phyloP scores from a whole-genome alignment of 2,329 filamentous ascomycete genomes.

The Neoascochyta sp. region DNA sequence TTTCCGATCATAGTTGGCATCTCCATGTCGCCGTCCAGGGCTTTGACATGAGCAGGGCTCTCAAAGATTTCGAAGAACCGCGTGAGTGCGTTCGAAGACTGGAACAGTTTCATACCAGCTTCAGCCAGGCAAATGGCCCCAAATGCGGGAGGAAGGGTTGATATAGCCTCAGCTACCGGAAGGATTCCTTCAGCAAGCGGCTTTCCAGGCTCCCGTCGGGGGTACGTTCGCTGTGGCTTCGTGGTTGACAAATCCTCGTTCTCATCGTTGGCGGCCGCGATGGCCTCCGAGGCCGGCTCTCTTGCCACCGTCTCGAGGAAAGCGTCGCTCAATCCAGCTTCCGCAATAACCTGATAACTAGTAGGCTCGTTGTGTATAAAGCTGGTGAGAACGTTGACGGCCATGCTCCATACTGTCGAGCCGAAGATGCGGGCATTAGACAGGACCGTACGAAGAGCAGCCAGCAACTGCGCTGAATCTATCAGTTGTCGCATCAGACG shows the following conservation, averaged over 20 bases:
- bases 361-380: conserved; percentile 99
- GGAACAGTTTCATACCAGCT: conserved; percentile 80
- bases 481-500: conserved; percentile 88
- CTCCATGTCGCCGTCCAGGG: conserved; percentile 70
- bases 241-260: conserved; percentile 12
- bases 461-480: conserved; percentile 81
- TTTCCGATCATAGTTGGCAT: conserved; percentile 72
- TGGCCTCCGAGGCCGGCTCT: conserved; percentile 23
- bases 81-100: conserved; percentile 74
- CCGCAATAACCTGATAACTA: conserved; percentile 91
- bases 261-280: conserved; percentile 10
- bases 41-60: conserved; percentile 81
- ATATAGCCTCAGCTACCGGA: conserved; percentile 83
- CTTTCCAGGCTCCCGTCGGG: conserved; percentile 22
- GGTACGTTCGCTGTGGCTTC: conserved; percentile 14
- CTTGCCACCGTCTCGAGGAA: conserved; percentile 76
- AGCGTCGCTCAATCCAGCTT: conserved; percentile 83
- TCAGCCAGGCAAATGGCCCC: conserved; percentile 93
- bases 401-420: conserved; percentile 92
- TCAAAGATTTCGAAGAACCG: conserved; percentile 96
- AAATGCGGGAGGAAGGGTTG: conserved; percentile 79
- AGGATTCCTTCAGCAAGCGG: conserved; percentile 67
- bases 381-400: conserved; percentile 84
- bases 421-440: conserved; percentile 77
- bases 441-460: conserved; percentile 75